Evolutionary conservation across 164 flowering plant genomes (phyloP).

Genomic region (Magnolia changhungtana): DNA sequence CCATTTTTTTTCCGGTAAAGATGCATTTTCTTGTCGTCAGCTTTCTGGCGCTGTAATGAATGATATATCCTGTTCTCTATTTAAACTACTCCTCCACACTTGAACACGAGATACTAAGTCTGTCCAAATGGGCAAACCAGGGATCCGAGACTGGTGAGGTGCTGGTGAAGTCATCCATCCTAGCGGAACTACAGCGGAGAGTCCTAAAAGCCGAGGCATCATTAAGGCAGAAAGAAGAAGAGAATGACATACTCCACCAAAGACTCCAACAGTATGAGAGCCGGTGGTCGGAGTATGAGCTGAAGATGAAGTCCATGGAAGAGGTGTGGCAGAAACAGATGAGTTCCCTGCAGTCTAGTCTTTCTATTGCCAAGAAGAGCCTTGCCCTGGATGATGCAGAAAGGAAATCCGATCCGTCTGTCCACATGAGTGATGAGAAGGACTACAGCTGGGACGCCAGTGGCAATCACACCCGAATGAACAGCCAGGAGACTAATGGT

Average conservation of each 20-base stretch:
- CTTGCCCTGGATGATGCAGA: constrained; percentile 68
- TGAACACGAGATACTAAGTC: neutral
- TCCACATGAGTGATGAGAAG: constrained; percentile 44
- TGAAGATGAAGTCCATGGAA: constrained; percentile 96
- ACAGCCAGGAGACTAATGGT: constrained; percentile 54
- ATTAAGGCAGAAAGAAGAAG: constrained; percentile 85
- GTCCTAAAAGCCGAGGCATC: constrained; percentile 91
- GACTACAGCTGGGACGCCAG: constrained; percentile 55
- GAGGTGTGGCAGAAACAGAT: constrained; percentile 99
- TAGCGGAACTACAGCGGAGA: constrained; percentile 85
- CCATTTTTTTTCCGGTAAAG: neutral
- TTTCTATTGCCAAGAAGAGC: constrained; percentile 88
- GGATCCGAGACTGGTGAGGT: constrained; percentile 67
- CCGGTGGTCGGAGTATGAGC: constrained; percentile 94
- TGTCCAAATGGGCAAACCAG: constrained; percentile 27
- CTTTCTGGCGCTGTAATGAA: neutral
- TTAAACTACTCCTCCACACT: neutral
- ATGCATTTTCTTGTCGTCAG: neutral
- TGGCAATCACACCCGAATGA: constrained; percentile 22
- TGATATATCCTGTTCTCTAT: neutral
- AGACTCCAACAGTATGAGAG: constrained; percentile 86
- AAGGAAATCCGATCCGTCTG: constrained; percentile 75
- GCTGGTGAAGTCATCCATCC: constrained; percentile 70
- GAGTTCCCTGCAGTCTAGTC: constrained; percentile 91
- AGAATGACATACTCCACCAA: constrained; percentile 85